These are phyloP conservation scores for Teunomyces panamensis DNA, from an alignment of 805 yeast species.

Conservation along the genomic window DNA sequence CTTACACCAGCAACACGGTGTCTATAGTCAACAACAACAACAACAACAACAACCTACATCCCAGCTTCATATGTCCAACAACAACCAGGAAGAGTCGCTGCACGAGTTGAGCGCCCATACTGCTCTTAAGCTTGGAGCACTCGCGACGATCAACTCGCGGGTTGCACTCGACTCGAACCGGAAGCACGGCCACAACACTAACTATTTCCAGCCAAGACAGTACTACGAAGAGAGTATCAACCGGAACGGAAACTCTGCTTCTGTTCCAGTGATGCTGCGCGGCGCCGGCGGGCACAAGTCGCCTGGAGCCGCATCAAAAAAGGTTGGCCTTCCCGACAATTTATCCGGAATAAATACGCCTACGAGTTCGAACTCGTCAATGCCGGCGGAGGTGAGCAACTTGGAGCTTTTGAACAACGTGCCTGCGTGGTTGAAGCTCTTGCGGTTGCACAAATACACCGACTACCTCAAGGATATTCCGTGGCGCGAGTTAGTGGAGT, in stretches of 20 bases:
- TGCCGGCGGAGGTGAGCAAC: slow-evolving; percentile 43
- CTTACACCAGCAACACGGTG: slow-evolving; percentile 9
- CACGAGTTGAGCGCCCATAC: slow-evolving; percentile 30
- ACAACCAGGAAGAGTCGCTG: slow-evolving; percentile 17
- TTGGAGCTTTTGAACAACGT: slow-evolving; percentile 63
- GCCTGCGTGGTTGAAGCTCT: slow-evolving; percentile 87
- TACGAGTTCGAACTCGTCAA: slow-evolving; percentile 19
- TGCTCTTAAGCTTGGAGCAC: slow-evolving; percentile 62
- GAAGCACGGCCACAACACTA: slow-evolving; percentile 16
- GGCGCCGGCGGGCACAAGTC: not conserved
- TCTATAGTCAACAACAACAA: slow-evolving; percentile 8
- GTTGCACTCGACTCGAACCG: slow-evolving; percentile 45
- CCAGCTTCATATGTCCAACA: slow-evolving; percentile 8
- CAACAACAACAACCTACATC: slow-evolving; percentile 11
- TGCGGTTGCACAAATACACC: slow-evolving; percentile 92
- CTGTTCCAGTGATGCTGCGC: slow-evolving; percentile 30
- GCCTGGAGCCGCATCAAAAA: not conserved
- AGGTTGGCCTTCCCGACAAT: slow-evolving; percentile 7
- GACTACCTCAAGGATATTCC: slow-evolving; percentile 68
- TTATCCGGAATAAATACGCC: slow-evolving; percentile 12
- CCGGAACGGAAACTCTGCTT: slow-evolving; percentile 33
- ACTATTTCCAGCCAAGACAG: slow-evolving; percentile 7
- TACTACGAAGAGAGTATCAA: slow-evolving; percentile 34
- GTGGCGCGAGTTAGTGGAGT: slow-evolving; percentile 77
- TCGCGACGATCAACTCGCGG: slow-evolving; percentile 60